These are phyloP conservation scores for Fragosphaeria purpurea DNA, from an alignment of 2,329 filamentous ascomycete species.

Conservation along the genomic window DNA sequence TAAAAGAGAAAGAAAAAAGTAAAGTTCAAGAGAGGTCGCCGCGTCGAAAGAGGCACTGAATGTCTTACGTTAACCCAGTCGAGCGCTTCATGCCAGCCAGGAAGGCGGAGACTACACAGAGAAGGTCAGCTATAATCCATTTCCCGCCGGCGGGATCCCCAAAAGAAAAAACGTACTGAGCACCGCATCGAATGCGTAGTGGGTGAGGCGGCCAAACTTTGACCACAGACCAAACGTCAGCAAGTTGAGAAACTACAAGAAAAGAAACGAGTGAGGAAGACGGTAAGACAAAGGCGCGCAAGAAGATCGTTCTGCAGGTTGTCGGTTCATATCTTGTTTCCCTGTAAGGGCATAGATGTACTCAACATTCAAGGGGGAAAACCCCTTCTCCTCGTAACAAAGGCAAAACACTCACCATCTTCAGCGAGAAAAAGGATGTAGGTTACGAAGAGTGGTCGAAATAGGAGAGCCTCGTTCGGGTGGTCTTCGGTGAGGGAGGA, in stretches of 20 bases:
- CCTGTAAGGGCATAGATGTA: too few relatives aligned
- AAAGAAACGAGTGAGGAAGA: not conserved
- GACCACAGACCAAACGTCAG: constrained; percentile 58
- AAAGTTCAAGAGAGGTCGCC: too few relatives aligned
- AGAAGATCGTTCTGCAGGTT: too few relatives aligned
- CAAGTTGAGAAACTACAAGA: constrained; percentile 50
- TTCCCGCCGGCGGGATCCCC: too few relatives aligned
- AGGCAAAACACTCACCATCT: constrained; percentile 13
- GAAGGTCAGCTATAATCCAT: not conserved
- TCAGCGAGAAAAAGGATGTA: not conserved
- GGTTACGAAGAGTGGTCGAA: not conserved
- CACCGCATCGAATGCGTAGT: constrained; percentile 94
- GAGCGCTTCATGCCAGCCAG: constrained; percentile 95
- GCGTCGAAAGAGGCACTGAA: not conserved
- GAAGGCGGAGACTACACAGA: constrained; percentile 71
- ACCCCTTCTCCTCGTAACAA: not conserved
- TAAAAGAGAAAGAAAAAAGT: too few relatives aligned
- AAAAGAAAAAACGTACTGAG: constrained; percentile 50
- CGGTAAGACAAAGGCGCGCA: not conserved
- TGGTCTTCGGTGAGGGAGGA: too few relatives aligned
- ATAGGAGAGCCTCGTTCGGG: too few relatives aligned
- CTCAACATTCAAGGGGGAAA: not conserved
- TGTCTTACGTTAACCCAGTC: constrained; percentile 89
- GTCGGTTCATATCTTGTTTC: too few relatives aligned
- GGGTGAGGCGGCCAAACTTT: constrained; percentile 85